Base-by-base conservation (phyloP, 2,329 filamentous ascomycete species). In the Talaromyces sp. region DNA sequence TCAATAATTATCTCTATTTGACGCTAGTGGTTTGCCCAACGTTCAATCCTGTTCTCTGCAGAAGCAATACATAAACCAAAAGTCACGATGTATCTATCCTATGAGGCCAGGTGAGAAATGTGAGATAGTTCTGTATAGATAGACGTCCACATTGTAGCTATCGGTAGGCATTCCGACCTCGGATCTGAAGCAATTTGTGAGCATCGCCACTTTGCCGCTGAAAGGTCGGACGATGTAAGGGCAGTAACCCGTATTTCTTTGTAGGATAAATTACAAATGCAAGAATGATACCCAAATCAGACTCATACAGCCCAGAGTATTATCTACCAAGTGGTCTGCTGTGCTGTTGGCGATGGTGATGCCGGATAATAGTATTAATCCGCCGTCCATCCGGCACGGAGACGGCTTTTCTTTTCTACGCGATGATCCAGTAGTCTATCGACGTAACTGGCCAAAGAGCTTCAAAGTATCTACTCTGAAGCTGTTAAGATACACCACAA, bases 341-440 rank as follows among this genome's bases (percentile, higher is more conserved):
- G 19, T 13, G 35, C 19, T 39, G 54, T 15, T 37, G 31, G 31
- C 17, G 52, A 27, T 41, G 56, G 56, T 22, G 56, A 59, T 58
- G 56, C 56, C 56, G 56, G 56, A 59, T 43, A 59, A 59, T 59
- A 59, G 56, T 59, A 52, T 60, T 64, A 56, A 63, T 56, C 61
- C 61, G 61, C 61, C 57, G 35, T 45, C 61, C 43, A 64, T 57
- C 56, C 64, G 52, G 60, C 64, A 62, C 64, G 64, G 65, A 64
- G 65, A 60, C 65, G 65, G 65, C 57, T 43, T 66, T 63, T 66
- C 65, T 66, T 66, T 66, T 66, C 65, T 66, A 66, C 65, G 65
- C 65, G 65, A 57, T 66, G 65, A 66, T 50, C 65, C 61, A 66
- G 52, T 47, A 45, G 57, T 56, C 45, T 43, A 43, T 37, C 57